Evolutionary conservation across 441 rosid species (phyloP).

Genomic region (Arabidopsis lyrata): DNA sequence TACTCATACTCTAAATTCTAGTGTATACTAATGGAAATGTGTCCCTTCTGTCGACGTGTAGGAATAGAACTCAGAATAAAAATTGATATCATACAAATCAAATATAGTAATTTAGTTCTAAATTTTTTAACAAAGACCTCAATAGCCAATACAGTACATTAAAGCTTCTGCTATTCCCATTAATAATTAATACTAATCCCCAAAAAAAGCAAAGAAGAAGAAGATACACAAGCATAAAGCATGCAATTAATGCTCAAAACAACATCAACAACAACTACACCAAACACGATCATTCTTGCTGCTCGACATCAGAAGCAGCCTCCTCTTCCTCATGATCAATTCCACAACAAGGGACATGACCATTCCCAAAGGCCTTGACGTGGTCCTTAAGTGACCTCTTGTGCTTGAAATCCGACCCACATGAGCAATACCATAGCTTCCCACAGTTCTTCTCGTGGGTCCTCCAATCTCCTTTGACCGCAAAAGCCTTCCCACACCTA

Average conservation of each 20-base stretch:
- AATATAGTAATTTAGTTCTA: no score
- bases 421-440: constrained; percentile 92
- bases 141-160: no score
- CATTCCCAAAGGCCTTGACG: constrained; percentile 82
- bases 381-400: constrained; percentile 97
- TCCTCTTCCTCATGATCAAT: constrained; percentile 79
- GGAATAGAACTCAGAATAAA: no score
- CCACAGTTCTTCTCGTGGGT: constrained; percentile 99
- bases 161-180: no score
- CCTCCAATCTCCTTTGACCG: constrained; percentile 99
- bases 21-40: no score
- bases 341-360: constrained; percentile 77
- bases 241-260: neutral
- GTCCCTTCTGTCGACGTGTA: no score
- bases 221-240: neutral
- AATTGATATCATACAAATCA: no score
- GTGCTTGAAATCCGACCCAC: constrained; percentile 97
- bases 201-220: neutral
- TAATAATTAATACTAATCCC: no score
- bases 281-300: constrained; percentile 42
- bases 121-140: no score
- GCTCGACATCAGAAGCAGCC: constrained; percentile 77
- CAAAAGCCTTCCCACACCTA: constrained; percentile 90
- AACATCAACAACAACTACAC: neutral
- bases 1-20: no score